Evolutionary conservation across 257 asterid genomes (phyloP), one percentile per base, ranked within the genome.

Genomic region (Ballota nigra): DNA sequence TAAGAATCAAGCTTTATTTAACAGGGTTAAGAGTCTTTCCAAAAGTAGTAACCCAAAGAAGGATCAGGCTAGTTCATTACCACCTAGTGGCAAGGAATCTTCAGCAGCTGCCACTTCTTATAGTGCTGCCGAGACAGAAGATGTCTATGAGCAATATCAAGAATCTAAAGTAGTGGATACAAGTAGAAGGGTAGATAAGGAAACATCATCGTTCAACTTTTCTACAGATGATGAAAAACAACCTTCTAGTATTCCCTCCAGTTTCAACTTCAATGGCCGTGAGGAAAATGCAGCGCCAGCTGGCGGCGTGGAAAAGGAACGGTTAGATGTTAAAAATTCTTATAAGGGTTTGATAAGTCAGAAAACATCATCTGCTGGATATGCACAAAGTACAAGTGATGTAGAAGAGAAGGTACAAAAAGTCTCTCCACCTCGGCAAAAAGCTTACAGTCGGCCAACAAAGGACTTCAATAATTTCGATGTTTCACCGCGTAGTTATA

Each of bases 11-110:
- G 43, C 34, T 66, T 75, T 59, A 24, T 63, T 76, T 79, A 63
- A 78, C 85, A 95, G 99, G 85, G 98, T 92, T 51, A 95, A 92
- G 82, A 92, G 99, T 86, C 92, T 95, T 68, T 92, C 98, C 4
- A 95, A 83, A 79, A 84, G 89, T 76, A 96, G 99, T 68, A 95
- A 92, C 61, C 66, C 89, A 20, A 88, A 74, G 72, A 92, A 89
- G 78, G 98, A 95, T 57, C 97, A 82, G 80, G 33, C 81, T 61
- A 81, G 83, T 82, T 86, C 82, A 56, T 65, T 84, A 69, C 88
- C 85, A 45, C 83, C 90, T 8, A 71, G 33, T 69, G 78, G 38
- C 75, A 94, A 82, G 86, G 98, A 91, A 77, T 51, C 84, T 73
- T 80, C 85, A 65, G 79, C 89, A 63, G 83, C 89, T 47, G 79